Percentiles rank a stretch among this genome's conserved stretches.
phyloP scores from a whole-genome alignment of 1,139 yeast genomes.

The Arxiozyma heterogenica region DNA sequence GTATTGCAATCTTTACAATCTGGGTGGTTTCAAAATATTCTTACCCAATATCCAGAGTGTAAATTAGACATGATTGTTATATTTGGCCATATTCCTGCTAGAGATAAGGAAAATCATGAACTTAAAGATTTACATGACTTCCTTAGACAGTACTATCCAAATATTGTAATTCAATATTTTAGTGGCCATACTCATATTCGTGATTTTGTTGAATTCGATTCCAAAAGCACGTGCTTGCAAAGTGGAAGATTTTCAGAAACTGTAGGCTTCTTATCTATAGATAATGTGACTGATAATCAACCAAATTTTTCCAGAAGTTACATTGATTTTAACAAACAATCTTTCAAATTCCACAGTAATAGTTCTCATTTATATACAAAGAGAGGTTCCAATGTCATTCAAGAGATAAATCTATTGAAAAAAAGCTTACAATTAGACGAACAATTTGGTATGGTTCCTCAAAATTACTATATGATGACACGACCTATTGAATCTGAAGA shows the following conservation, averaged over 20 bases:
- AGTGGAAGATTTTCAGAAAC: constrained; percentile 93
- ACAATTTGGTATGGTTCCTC: constrained; percentile 55
- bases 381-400: constrained; percentile 43
- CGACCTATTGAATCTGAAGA: constrained; percentile 55
- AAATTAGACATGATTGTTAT: constrained; percentile 59
- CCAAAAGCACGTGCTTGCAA: constrained; percentile 63
- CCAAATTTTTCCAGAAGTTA: constrained; percentile 49
- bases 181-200: constrained; percentile 95
- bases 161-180: constrained; percentile 65
- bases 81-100: constrained; percentile 75
- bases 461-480: constrained; percentile 57
- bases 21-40: constrained; percentile 54
- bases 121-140: constrained; percentile 41
- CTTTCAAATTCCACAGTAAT: constrained; percentile 57
- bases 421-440: constrained; percentile 45
- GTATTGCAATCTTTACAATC: constrained; percentile 47
- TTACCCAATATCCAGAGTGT: constrained; percentile 35
- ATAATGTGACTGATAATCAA: constrained; percentile 23
- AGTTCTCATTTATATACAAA: constrained; percentile 3
- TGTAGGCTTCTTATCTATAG: constrained; percentile 71
- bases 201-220: constrained; percentile 67
- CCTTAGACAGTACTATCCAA: constrained; percentile 51
- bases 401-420: constrained; percentile 40
- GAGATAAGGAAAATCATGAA: constrained; percentile 45
- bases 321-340: constrained; percentile 67